A percentile compares a stretch with the other conserved stretches of the same genome.
These are phyloP conservation scores for Sanghuangporus baumii DNA, from an alignment of 1,284 basidiomycete species.

Conservation along the genomic window DNA sequence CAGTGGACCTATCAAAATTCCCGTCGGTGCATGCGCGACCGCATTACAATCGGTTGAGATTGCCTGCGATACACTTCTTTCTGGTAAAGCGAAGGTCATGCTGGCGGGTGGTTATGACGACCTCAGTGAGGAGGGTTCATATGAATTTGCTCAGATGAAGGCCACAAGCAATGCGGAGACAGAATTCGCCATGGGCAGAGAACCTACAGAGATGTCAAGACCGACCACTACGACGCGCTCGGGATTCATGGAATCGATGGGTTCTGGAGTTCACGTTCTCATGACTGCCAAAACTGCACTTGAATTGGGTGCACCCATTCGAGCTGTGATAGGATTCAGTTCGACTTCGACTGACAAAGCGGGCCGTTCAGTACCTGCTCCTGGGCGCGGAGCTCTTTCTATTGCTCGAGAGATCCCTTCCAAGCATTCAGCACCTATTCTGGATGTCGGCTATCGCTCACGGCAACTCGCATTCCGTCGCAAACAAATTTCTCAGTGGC, in stretches of 20 bases:
- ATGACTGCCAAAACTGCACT: constrained; percentile 97
- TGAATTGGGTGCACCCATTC: constrained; percentile 90
- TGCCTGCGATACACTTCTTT: constrained; percentile 91
- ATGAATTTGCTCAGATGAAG: constrained; percentile 99
- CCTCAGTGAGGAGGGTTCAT: constrained; percentile 94
- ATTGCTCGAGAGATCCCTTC: constrained; percentile 79
- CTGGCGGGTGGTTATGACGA: constrained; percentile 98
- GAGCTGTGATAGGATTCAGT: constrained; percentile 91
- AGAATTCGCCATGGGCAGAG: constrained; percentile 97
- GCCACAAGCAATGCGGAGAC: constrained; percentile 96
- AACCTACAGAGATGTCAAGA: constrained; percentile 97
- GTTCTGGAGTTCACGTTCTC: constrained; percentile 92
- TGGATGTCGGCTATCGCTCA: constrained; percentile 82
- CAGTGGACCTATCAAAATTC: constrained; percentile 96
- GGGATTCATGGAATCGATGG: constrained; percentile 98
- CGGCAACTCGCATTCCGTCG: constrained; percentile 93
- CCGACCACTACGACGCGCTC: constrained; percentile 94
- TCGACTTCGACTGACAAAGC: constrained; percentile 97
- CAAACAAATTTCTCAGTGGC: constrained; percentile 90
- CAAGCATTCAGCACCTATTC: constrained; percentile 68
- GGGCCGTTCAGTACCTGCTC: constrained; percentile 90
- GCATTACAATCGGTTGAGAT: constrained; percentile 97
- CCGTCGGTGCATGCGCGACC: constrained; percentile 97
- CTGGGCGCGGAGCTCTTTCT: constrained; percentile 84
- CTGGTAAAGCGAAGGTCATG: constrained; percentile 98